These are phyloP conservation scores for Tetrahymena thermophila DNA, from an alignment of 73 alveolate genomes.

Conservation along the genomic window DNA sequence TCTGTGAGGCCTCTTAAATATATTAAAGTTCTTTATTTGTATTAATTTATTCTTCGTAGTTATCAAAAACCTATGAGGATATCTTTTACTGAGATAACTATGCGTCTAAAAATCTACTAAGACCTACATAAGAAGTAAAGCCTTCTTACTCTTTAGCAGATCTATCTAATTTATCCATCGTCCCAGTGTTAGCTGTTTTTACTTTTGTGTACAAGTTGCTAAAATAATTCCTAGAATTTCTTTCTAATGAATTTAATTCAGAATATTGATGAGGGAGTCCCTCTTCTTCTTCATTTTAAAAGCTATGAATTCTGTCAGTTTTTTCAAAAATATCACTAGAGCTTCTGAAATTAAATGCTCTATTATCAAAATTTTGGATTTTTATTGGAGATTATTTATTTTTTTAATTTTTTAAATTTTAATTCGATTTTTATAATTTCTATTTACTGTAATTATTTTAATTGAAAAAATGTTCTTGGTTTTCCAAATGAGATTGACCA, in stretches of 20 bases:
- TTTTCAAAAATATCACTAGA: background rate
- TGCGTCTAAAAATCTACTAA: background rate
- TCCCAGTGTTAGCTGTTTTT: background rate
- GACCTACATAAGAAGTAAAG: background rate
- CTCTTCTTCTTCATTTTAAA: background rate
- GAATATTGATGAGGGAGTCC: background rate
- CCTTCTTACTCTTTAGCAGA: background rate
- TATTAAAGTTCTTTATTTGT: background rate
- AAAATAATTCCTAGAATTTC: background rate
- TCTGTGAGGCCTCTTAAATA: background rate
- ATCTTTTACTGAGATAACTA: background rate
- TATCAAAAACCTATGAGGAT: background rate
- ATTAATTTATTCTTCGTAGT: background rate
- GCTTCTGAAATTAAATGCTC: background rate
- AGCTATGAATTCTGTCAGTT: background rate
- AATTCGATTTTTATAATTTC: background rate
- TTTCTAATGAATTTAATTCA: background rate
- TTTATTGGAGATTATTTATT: background rate
- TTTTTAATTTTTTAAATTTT: too few species aligned
- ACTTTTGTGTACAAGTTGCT: background rate
- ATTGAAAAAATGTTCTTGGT: background rate
- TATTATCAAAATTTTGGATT: background rate
- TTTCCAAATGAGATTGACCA: background rate
- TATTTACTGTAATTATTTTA: too few species aligned
- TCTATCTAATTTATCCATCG: background rate